Percentiles rank a stretch among this genome's conserved stretches.
Conservation (phyloP, 2,329 filamentous ascomycete genomes). For the Fusarium lyarnte region DNA sequence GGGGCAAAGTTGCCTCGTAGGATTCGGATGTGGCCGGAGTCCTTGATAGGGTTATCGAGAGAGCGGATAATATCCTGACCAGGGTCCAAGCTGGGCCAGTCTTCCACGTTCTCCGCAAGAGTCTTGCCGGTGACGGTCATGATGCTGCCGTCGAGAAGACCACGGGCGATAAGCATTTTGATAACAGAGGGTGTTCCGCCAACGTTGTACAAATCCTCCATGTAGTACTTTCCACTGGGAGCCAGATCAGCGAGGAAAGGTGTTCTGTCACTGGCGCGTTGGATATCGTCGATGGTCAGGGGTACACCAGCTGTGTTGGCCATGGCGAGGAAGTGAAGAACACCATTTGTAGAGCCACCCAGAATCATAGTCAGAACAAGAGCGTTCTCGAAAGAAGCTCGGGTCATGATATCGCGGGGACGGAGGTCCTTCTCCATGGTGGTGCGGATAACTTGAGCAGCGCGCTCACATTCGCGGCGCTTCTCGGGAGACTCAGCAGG, state of each 20-base stretch:
- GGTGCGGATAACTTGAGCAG: conserved; percentile 77
- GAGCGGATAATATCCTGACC: conserved; percentile 89
- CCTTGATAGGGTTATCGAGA: conserved; percentile 77
- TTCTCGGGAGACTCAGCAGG: conserved; percentile 85
- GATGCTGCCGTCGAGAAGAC: conserved; percentile 79
- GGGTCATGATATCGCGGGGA: conserved; percentile 82
- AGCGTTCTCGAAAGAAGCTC: conserved; percentile 85
- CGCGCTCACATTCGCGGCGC: conserved; percentile 85
- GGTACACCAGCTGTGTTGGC: conserved; percentile 82
- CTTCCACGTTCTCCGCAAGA: conserved; percentile 80
- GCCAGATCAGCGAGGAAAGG: conserved; percentile 88
- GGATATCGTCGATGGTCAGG: conserved; percentile 83
- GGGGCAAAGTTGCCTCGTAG: conserved; percentile 89
- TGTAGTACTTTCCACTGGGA: conserved; percentile 84
- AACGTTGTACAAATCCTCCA: conserved; percentile 87
- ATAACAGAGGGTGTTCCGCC: conserved; percentile 87
- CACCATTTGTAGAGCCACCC: conserved; percentile 89
- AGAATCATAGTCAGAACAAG: conserved; percentile 90
- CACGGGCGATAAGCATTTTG: conserved; percentile 82
- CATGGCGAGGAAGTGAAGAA: conserved; percentile 91
- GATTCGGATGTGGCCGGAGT: conserved; percentile 87
- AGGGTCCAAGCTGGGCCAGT: conserved; percentile 79
- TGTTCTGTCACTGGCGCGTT: conserved; percentile 81
- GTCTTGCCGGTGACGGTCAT: conserved; percentile 87
- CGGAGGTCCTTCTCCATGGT: conserved; percentile 87